phyloP scores from a whole-genome alignment of 2,329 filamentous ascomycete genomes.

The Trichocomaceae sp. region DNA sequence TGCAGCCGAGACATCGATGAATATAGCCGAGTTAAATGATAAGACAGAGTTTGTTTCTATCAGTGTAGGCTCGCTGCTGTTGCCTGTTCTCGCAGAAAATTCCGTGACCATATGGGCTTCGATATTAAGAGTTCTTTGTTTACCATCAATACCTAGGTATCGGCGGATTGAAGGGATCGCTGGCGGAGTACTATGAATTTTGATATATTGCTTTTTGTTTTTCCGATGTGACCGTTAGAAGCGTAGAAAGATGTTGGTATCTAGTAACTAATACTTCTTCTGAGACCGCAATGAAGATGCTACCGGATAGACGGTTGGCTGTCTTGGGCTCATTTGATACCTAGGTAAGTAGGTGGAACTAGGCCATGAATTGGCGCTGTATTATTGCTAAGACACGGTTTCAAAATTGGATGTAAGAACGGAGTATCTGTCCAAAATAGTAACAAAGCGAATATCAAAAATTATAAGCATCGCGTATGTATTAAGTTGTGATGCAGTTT shows the following conservation, averaged over 20 bases:
- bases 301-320: too few species aligned
- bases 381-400: background rate
- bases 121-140: slow-evolving; percentile 16
- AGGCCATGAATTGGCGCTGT: background rate
- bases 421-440: background rate
- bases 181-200: background rate
- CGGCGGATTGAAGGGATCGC: background rate
- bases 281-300: too few species aligned
- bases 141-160: slow-evolving; percentile 4
- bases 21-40: slow-evolving; percentile 4
- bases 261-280: background rate
- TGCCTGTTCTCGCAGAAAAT: slow-evolving; percentile 24
- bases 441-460: background rate
- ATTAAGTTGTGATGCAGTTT: background rate
- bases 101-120: slow-evolving; percentile 22
- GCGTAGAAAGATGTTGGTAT: background rate
- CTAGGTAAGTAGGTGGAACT: too few species aligned
- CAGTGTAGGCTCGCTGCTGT: slow-evolving; percentile 31
- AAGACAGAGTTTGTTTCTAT: slow-evolving; percentile 16
- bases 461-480: background rate
- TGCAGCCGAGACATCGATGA: background rate
- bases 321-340: too few species aligned
- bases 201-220: background rate
- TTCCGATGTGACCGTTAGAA: background rate
- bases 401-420: background rate